Evolutionary conservation across 169 alveolate genomes (phyloP).

Genomic region (Neospora caninum): DNA sequence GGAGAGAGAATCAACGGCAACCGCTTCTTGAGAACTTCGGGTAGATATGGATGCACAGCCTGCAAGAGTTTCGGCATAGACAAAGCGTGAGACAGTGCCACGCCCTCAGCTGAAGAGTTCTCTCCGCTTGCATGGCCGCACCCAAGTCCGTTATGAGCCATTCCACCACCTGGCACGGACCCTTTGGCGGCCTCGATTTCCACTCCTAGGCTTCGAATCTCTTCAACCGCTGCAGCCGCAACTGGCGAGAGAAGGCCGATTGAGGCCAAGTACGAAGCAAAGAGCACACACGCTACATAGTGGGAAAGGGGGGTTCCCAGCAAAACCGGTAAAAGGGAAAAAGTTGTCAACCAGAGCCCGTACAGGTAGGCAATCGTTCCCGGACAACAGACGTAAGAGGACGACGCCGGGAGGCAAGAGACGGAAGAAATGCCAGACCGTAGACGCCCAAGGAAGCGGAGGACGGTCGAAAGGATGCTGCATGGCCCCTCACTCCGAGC

Average conservation of each 20-base stretch:
- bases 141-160: neutral
- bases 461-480: neutral
- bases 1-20: slow-evolving; percentile 21
- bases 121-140: neutral
- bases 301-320: slow-evolving; percentile 3
- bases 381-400: neutral
- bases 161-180: neutral
- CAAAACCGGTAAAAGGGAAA: neutral
- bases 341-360: neutral
- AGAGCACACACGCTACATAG: neutral
- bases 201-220: neutral
- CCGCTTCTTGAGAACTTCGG: neutral
- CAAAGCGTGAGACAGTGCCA: neutral
- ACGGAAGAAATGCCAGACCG: neutral
- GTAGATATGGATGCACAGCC: neutral
- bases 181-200: neutral
- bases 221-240: slow-evolving; percentile 18
- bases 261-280: slow-evolving; percentile 9
- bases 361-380: neutral
- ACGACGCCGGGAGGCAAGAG: neutral
- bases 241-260: slow-evolving; percentile 9
- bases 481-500: neutral
- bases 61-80: neutral
- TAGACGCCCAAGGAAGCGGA: neutral
- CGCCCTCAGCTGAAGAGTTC: neutral